These are phyloP conservation scores for Aspergillus sp. DNA, from an alignment of 2,329 filamentous ascomycete genomes.

Conservation along the genomic window DNA sequence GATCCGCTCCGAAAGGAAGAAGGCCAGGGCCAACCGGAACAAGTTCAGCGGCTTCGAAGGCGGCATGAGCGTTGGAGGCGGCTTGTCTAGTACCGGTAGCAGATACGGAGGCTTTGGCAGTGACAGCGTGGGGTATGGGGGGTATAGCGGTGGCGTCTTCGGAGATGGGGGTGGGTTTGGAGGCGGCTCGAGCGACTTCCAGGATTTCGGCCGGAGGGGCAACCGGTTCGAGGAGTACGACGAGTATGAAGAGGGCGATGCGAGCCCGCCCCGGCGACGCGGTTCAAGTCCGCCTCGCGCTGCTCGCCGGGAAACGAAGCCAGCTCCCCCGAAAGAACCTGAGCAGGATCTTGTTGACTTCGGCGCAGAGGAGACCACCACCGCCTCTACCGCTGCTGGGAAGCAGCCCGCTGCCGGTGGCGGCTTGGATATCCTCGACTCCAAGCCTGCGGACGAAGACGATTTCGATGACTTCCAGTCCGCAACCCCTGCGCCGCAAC, in stretches of 20 bases:
- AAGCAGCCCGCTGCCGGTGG: constrained; percentile 35
- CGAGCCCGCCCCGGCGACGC: constrained; percentile 43
- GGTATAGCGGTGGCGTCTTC: constrained; percentile 68
- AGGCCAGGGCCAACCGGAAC: constrained; percentile 78
- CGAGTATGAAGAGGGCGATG: constrained; percentile 74
- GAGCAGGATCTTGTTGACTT: constrained; percentile 90
- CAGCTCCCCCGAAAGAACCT: constrained; percentile 66
- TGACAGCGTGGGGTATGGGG: constrained; percentile 56
- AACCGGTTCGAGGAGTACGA: constrained; percentile 96
- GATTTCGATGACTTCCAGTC: constrained; percentile 98
- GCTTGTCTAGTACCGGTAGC: constrained; percentile 46
- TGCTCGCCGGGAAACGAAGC: constrained; percentile 54
- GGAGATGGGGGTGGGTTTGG: constrained; percentile 95
- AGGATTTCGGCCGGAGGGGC: constrained; percentile 50
- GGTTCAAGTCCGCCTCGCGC: constrained; percentile 35
- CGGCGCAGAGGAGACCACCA: constrained; percentile 58
- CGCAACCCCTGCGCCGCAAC: constrained; percentile 45
- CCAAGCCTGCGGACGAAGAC: constrained; percentile 57
- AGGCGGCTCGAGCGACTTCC: constrained; percentile 63
- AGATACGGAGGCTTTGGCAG: constrained; percentile 89
- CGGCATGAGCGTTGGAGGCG: constrained; percentile 52
- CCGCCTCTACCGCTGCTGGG: constrained; percentile 33
- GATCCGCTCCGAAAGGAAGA: constrained; percentile 61
- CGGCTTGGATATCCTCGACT: constrained; percentile 39
- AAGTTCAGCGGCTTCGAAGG: constrained; percentile 96